These are phyloP conservation scores for Phalaenopsis hybrid DNA, from an alignment of 116 monocot genomes.

Conservation along the genomic window DNA sequence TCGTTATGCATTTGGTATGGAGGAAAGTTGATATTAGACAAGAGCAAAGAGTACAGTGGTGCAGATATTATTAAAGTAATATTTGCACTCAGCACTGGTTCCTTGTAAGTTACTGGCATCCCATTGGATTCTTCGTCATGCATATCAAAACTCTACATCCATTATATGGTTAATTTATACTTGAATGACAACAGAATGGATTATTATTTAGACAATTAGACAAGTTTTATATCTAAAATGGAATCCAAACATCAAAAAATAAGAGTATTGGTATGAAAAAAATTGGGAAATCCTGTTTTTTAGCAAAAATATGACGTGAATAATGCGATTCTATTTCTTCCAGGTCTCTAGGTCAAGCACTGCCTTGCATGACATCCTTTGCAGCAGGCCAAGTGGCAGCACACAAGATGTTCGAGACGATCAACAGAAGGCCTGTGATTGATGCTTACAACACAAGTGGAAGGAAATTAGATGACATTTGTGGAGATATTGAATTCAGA, in stretches of 20 bases:
- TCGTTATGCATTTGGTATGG: background rate
- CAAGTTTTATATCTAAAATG: no score
- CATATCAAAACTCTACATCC: conserved; percentile 12
- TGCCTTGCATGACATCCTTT: conserved; percentile 40
- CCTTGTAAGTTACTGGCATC: conserved; percentile 52
- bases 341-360: conserved; percentile 39
- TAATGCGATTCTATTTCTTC: background rate
- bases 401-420: conserved; percentile 26
- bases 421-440: conserved; percentile 56
- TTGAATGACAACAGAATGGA: no score
- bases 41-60: background rate
- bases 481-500: conserved; percentile 49
- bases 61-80: conserved; percentile 20
- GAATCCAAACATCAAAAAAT: no score
- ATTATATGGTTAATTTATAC: conserved; percentile 13
- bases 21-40: background rate
- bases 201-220: no score
- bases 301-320: background rate
- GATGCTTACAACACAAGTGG: conserved; percentile 44
- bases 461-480: conserved; percentile 28
- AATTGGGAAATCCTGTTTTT: no score
- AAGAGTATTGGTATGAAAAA: no score
- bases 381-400: conserved; percentile 11
- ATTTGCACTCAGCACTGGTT: conserved; percentile 48
- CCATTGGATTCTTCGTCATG: conserved; percentile 10